Percentiles rank a stretch among this genome's conserved stretches.
Conservation (phyloP, 768 basidiomycete species). For the Amanita rubescens region DNA sequence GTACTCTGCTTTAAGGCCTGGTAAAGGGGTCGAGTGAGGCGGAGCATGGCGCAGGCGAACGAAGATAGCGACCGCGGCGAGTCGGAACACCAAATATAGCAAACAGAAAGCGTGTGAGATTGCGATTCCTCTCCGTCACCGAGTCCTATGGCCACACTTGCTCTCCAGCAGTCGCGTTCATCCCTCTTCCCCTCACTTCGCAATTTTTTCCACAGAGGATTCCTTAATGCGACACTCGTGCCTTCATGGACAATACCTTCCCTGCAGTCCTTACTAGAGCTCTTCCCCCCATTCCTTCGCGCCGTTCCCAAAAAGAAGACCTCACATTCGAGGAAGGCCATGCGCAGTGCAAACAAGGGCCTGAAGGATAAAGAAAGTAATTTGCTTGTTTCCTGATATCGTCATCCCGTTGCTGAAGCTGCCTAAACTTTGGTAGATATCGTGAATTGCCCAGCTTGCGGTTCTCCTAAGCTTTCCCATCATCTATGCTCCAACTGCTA, state of each 20-base stretch:
- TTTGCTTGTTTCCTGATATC: conserved; percentile 16
- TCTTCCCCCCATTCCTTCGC: conserved; percentile 82
- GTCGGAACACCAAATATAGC: conserved; percentile 35
- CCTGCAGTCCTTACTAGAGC: conserved; percentile 45
- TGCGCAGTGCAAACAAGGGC: conserved; percentile 92
- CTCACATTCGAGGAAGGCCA: conserved; percentile 91
- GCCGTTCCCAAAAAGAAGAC: conserved; percentile 94
- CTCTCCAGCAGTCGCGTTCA: conserved; percentile 15
- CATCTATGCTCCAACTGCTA: conserved; percentile 83
- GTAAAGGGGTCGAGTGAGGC: conserved; percentile 64
- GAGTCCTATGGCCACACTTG: conserved; percentile 26
- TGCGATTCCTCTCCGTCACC: no score
- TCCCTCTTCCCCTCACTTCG: conserved; percentile 14
- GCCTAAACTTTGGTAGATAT: conserved; percentile 50
- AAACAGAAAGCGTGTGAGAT: conserved; percentile 9
- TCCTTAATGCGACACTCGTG: conserved; percentile 15
- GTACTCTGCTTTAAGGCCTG: conserved; percentile 73
- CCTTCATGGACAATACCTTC: conserved; percentile 32
- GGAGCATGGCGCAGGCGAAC: conserved; percentile 49
- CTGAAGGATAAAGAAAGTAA: conserved; percentile 89
- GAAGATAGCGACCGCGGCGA: conserved; percentile 15
- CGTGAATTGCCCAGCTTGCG: conserved; percentile 87
- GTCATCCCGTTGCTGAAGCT: conserved; percentile 2
- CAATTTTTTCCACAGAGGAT: conserved; percentile 13
- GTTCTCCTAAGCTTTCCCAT: conserved; percentile 81